Percentiles rank a stretch among this genome's conserved stretches.
phyloP scores from a whole-genome alignment of 208 protist genomes.

The Leishmania gerbilli region DNA sequence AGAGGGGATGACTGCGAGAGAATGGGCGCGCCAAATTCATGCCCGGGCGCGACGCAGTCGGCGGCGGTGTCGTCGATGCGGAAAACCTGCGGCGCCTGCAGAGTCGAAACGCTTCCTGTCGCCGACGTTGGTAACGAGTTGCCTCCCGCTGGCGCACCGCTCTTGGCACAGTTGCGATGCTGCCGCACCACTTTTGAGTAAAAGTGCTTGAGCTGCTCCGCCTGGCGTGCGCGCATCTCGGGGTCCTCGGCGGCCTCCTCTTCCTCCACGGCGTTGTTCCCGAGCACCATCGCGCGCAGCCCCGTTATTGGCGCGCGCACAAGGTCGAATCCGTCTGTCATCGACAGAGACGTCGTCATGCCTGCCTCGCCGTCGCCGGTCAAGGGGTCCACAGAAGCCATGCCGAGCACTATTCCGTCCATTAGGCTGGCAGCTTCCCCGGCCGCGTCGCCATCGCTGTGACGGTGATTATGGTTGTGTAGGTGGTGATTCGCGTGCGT shows the following conservation, averaged over 20 bases:
- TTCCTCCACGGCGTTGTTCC: conserved; percentile 28
- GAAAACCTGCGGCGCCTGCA: neutral
- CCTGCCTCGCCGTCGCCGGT: neutral
- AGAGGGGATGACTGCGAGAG: neutral
- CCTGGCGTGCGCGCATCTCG: conserved; percentile 16
- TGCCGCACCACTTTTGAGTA: conserved; percentile 26
- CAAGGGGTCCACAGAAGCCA: neutral
- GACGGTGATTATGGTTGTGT: neutral
- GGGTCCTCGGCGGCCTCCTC: conserved; percentile 33
- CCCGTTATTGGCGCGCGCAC: conserved; percentile 30
- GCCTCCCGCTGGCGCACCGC: neutral
- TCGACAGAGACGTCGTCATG: neutral
- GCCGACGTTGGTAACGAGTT: neutral
- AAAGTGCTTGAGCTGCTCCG: conserved; percentile 25
- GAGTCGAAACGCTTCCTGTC: neutral
- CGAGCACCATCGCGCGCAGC: conserved; percentile 28
- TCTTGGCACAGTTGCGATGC: neutral
- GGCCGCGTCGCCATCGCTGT: neutral
- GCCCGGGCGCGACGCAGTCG: neutral
- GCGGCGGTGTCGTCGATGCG: neutral
- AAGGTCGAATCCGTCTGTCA: conserved; percentile 15
- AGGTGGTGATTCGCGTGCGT: conserved; percentile 3
- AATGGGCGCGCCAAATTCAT: neutral
- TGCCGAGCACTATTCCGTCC: conserved; percentile 4
- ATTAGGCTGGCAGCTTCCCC: neutral